Evolutionary conservation across 352 stramenopile species (phyloP), one percentile per base, ranked within the genome.

Genomic region (Phytopythium ostracodes): DNA sequence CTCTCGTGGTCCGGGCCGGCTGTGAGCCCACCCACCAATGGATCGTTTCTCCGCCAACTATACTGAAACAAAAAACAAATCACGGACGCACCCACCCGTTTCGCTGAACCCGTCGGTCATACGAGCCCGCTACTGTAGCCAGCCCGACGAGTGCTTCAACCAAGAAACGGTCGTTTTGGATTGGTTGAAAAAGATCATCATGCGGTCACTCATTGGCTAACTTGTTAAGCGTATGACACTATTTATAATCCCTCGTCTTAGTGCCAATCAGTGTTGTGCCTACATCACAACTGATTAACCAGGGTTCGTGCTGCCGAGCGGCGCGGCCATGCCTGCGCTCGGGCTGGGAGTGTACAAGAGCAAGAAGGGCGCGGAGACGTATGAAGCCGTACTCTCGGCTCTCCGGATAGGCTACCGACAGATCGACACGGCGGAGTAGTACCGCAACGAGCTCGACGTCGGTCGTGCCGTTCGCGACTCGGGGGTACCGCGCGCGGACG

Each of bases 381-480:
- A 75, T 50, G 24, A 72, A 14, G 59, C 60, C 11, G 71, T 78
- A 22, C 54, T 42, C 29, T 49, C 20, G 17, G 71, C 71, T 1
- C 61, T 94, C 8, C 50, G 79, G 36, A 44, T 83, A 0, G 84
- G 87, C 42, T 88, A 89, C 44, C 68, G 87, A 20, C 79, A 88
- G 46, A 88, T 96, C 61, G 87, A 96, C 63, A 87, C 77, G 15
- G 87, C 87, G 1, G 64, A 87, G 49, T 54, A 85, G 1, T 94
- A 96, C 65, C 53, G 79, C 24, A 96, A 96, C 64, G 82, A 92
- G 49, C 57, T 49, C 15, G 78, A 84, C 12, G 88, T 94, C 36
- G 87, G 87, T 14, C 47, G 63, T 15, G 88, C 68, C 17, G 56
- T 85, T 22, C 29, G 17, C 36, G 82, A 91, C 44, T 77, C 78